Evolutionary conservation across 2,329 filamentous ascomycete species (phyloP), one percentile per base, ranked within the genome.

Genomic region (Piedraia hortae): DNA sequence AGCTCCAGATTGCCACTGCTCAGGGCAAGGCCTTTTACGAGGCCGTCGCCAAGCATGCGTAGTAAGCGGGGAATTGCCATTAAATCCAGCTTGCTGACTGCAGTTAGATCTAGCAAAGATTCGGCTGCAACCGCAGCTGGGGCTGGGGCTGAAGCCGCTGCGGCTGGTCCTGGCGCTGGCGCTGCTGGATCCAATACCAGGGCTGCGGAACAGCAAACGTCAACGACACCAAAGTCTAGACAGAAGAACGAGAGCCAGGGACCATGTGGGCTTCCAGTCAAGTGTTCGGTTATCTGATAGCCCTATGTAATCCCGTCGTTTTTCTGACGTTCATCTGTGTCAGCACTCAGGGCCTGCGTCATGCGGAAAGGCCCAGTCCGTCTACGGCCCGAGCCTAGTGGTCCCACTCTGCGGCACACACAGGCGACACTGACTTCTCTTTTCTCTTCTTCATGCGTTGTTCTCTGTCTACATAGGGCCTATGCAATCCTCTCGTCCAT

Each of bases 1-100:
- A 97, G 57, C 52, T 89, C 30, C 57, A 72, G 46, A 43, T 93
- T 30, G 85, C 85, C 28, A 59, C 55, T 30, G 59, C 60, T 35
- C 85, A 97, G 54, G 85, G 85, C 48, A 67, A 77, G 57, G 42
- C 51, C 24, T 97, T 93, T 54, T 89, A 73, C 51, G 51, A 71
- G 47, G 53, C 60, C 27, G 60, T 90, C 24, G 48, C 61, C 42
- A 82, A 77, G 60, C n/a, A n/a, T n/a, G n/a, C n/a, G n/a, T n/a
- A n/a, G n/a, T n/a, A n/a, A n/a, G n/a, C n/a, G n/a, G n/a, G n/a
- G n/a, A n/a, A n/a, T n/a, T n/a, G n/a, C n/a, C n/a, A 56, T 62
- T 34, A 57, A 52, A 46, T 37, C 37, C 23, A 59, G 59, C 36
- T 90, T 73, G 90, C 70, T 85, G 53, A 59, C 74, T 71, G 69